Evolutionary conservation across 1,139 yeast species (phyloP), one percentile per base, ranked within the genome.

Genomic region (Sugiyamaella pinicola): DNA sequence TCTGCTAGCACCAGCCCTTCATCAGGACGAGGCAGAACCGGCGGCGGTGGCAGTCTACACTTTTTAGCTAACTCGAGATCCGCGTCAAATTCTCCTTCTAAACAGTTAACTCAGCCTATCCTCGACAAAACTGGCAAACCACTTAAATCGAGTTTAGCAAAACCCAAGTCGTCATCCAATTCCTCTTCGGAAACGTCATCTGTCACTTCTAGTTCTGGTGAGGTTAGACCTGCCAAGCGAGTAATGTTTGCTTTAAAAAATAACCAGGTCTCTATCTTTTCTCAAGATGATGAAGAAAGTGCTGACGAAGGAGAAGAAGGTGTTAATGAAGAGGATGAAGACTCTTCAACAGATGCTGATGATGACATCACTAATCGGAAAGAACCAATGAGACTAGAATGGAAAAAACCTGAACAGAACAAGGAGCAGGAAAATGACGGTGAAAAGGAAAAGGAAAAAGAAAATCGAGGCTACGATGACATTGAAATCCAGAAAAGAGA

Each of bases 221-320:
- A 31, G 4, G 28, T 47, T 29, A 53, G 47, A 45, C 55, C 57
- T 13, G 41, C 55, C 7, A 59, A 58, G 41, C 53, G 48, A 15
- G 63, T 60, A 38, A 53, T 54, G 51, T 60, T 60, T 51, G 61
- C 62, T 6, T 48, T 54, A 28, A 38, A 53, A 22, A 44, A 46
- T 18, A 51, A 53, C 31, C 58, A 60, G 26, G 53, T 57, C 8
- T 51, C 58, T 9, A 31, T 54, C 6, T 52, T 51, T 29, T 51
- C 24, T n/a, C 42, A 52, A 22, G 50, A 49, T 8, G 42, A 42
- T 21, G 54, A 39, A 35, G 39, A 47, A 26, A 46, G 29, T 12
- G 49, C 37, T 2, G 35, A 47, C 13, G 47, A 53, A 22, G 52
- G 37, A 4, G 35, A 47, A 15, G 47, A 53, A 22, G 52, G 38